Evolutionary conservation across 768 basidiomycete genomes (phyloP).

Genomic region (Pleurotus eryngii): DNA sequence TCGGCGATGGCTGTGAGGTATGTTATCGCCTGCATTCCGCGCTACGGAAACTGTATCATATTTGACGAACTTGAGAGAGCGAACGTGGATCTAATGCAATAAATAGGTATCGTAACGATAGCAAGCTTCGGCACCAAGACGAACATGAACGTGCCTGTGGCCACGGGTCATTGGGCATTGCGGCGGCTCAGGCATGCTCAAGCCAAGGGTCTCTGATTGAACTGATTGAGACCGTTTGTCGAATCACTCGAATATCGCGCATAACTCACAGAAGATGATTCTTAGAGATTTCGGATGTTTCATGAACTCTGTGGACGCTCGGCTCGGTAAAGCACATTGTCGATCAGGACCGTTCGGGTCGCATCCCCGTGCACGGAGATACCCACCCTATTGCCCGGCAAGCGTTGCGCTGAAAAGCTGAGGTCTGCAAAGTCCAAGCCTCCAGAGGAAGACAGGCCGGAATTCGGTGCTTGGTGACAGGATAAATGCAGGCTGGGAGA

Average conservation of each 20-base stretch:
- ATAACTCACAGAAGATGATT: not conserved
- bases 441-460: not conserved
- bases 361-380: not conserved
- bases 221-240: not conserved
- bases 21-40: too few species aligned
- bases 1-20: not conserved
- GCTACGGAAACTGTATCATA: not conserved
- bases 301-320: not conserved
- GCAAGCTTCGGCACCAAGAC: not conserved
- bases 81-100: not conserved
- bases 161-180: slow-evolving; percentile 2
- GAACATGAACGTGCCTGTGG: slow-evolving; percentile 1
- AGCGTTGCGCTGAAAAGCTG: not conserved
- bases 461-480: not conserved
- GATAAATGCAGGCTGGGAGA: not conserved
- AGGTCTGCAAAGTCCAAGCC: not conserved
- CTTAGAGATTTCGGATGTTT: not conserved
- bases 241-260: not conserved
- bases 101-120: not conserved
- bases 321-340: not conserved
- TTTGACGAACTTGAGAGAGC: not conserved
- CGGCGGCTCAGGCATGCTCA: not conserved
- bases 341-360: not conserved
- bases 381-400: not conserved
- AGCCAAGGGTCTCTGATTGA: not conserved